Base-by-base conservation (phyloP, 2,329 filamentous ascomycete genomes). In the Scedosporium boydii region DNA sequence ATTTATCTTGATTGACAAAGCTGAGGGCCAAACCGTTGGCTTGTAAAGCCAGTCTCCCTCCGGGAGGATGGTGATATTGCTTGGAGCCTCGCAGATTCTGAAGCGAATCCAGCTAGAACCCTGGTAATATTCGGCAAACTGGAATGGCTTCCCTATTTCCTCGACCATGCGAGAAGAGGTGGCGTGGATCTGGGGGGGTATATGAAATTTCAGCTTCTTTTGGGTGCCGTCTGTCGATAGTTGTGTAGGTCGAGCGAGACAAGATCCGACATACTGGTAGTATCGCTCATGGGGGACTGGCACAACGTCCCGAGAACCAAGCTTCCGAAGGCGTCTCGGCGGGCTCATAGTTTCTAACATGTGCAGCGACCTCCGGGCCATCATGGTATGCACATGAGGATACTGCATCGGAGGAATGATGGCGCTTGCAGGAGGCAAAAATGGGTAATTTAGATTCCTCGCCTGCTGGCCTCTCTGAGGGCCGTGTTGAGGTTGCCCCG, bases 261-360 rank as follows among this genome's bases (percentile, higher is more conserved):
- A 48, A n/a, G 10, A 14, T 6, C 34, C 46, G 29, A 58, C 21
- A 7, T 58, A 62, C 41, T 62, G 60, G 44, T 60, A 60, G 59
- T 44, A 60, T 10, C 59, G 29, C 26, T 60, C 59, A 26, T 53
- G 53, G 23, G 60, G 60, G 29, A 48, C 7, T 26, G 10, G 10
- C 12, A 9, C 16, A 23, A 16, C 16, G 27, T 18, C 7, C 10
- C 3, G 41, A 26, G 23, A 16, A 34, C 14, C 18, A 9, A 26
- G 18, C 12, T 9, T 23, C 6, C 29, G 29, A 12, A 59, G 29
- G 6, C 38, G 38, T 26, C 57, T 44, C n/a, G 38, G 57, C 7
- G 38, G 34, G 38, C 57, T 59, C 9, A 26, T n/a, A 7, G 16
- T 4, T 18, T 41, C 57, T 6, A 12, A 9, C 18, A 44, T n/a